Evolutionary conservation across 1,284 basidiomycete genomes (phyloP).

Genomic region (Pseudomicrostroma phylloplanum): DNA sequence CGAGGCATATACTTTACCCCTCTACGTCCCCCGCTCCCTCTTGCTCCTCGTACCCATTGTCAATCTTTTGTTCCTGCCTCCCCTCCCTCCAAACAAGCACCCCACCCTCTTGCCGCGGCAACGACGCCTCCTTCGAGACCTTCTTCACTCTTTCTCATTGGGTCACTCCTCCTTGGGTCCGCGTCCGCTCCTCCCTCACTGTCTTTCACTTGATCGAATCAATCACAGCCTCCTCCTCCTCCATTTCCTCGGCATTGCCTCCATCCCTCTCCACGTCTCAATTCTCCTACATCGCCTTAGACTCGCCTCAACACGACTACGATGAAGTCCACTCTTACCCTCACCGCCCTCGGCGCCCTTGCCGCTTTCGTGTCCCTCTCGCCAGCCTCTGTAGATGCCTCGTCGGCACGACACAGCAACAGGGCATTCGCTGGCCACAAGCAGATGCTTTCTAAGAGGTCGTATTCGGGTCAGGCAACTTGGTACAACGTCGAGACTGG

Average conservation of each 20-base stretch:
- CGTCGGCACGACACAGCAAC: neutral
- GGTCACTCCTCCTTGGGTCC: neutral
- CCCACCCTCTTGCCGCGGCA: neutral
- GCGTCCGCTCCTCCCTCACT: neutral
- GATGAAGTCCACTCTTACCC: conserved; percentile 1
- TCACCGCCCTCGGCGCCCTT: neutral
- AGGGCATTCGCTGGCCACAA: neutral
- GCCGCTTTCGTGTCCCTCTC: neutral
- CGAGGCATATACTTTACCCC: too few species aligned
- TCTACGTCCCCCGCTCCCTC: too few species aligned
- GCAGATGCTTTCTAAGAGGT: neutral
- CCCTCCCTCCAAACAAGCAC: too few species aligned
- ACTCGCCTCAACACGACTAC: neutral
- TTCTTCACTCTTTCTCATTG: neutral
- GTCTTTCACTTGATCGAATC: neutral
- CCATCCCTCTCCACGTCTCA: neutral
- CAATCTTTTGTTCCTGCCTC: too few species aligned
- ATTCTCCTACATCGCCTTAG: neutral
- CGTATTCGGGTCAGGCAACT: conserved; percentile 3
- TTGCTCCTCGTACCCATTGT: too few species aligned
- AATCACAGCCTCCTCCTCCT: conserved; percentile 1
- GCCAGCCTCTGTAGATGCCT: neutral
- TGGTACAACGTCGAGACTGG: conserved; percentile 14
- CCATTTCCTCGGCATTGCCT: neutral
- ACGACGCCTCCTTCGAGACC: neutral